Base-by-base conservation (phyloP, 1,284 basidiomycete genomes). In the Veloboletus limbatus region DNA sequence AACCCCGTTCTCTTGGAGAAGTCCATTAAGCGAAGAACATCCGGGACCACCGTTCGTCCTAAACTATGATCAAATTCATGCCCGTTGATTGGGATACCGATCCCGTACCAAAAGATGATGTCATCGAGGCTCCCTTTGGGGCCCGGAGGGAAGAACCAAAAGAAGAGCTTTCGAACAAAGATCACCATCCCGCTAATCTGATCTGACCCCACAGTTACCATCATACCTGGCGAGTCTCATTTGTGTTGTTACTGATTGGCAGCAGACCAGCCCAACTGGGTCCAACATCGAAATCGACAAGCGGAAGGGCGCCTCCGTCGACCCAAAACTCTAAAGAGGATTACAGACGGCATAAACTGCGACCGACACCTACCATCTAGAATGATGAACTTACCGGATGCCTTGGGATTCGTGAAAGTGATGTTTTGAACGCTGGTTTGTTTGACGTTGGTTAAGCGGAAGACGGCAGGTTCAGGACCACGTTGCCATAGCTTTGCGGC, bases 121-220 rank as follows among this genome's bases (percentile, higher is more conserved):
- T 90, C 85, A 54, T 90, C 82, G 11, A 77, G 58, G 46, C 79
- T 85, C 10, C 82, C 83, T 57, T 81, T 69, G 8, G 82, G 82
- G 6, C 83, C 84, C 1, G 87, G 81, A 33, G 88, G 88, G 69
- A 89, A 90, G 67, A 89, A 85, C 90, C 88, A 92, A 68, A 92
- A 92, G 73, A 86, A 92, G 8, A 91, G 72, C 82, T 91, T 2
- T 28, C 17, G 34, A 35, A 37, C 21, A 38, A 30, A 20, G 27
- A 42, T 45, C 32, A 40, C 16, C 22, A 33, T 46, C 8, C 10
- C 8, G 3, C n/a, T n/a, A n/a, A n/a, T n/a, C n/a, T n/a, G n/a
- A n/a, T n/a, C n/a, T n/a, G n/a, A n/a, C n/a, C n/a, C n/a, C n/a
- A n/a, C n/a, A n/a, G n/a, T n/a, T n/a, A n/a, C n/a, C n/a, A n/a